phyloP scores from a whole-genome alignment of 2,329 filamentous ascomycete species.

The Aspergillus sp. region DNA sequence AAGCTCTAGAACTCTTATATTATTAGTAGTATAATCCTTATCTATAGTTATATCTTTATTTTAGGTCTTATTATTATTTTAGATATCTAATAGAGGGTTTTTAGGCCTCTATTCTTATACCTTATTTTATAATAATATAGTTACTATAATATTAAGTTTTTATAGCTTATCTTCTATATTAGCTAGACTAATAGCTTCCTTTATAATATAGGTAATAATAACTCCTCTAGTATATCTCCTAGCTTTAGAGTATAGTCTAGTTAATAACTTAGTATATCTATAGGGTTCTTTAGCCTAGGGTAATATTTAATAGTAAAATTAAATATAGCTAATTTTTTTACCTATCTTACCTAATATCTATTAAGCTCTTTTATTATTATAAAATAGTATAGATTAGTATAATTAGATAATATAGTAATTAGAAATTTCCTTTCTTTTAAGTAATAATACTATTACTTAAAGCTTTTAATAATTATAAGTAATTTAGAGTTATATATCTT shows the following conservation, averaged over 20 bases:
- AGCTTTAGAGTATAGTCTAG: background rate
- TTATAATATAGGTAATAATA: no score
- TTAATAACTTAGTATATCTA: background rate
- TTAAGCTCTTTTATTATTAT: background rate
- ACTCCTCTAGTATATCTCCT: no score
- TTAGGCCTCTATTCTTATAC: no score
- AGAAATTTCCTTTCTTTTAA: conserved; percentile 8
- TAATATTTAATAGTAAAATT: background rate
- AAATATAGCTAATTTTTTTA: background rate
- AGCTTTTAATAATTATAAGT: conserved; percentile 19
- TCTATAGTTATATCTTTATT: no score
- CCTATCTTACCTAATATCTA: background rate
- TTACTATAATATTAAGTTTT: no score
- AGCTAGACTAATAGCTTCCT: no score
- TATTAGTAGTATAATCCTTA: no score
- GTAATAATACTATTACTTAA: conserved; percentile 18
- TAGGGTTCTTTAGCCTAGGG: background rate
- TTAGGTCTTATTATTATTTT: no score
- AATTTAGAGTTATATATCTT: conserved; percentile 27
- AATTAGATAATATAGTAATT: conserved; percentile 18
- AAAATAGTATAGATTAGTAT: conserved; percentile 18
- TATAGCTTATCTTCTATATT: no score
- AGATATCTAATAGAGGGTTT: no score
- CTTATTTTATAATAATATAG: no score
- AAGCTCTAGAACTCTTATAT: no score